These are phyloP conservation scores for Penicillium steckii DNA, from an alignment of 495 filamentous ascomycete genomes.

Conservation along the genomic window DNA sequence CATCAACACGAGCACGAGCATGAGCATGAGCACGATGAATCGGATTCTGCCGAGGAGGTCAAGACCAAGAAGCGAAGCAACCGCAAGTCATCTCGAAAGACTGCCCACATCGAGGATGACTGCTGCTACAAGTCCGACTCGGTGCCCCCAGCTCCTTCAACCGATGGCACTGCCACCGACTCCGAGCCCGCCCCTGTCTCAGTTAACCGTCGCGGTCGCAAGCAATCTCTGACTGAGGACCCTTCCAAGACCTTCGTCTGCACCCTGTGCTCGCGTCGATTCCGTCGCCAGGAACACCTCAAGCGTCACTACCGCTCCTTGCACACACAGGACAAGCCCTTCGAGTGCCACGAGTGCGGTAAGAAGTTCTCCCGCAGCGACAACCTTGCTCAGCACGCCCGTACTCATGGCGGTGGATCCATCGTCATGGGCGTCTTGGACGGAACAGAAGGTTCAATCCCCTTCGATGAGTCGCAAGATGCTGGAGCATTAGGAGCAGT, in stretches of 20 bases:
- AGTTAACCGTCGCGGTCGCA: constrained; percentile 90
- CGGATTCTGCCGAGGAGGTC: constrained; percentile 33
- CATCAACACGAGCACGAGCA: background rate
- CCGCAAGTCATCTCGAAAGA: constrained; percentile 50
- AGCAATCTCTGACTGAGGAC: constrained; percentile 97
- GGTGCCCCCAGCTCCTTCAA: constrained; percentile 14
- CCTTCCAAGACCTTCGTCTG: constrained; percentile 98
- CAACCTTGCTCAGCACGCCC: constrained; percentile 93
- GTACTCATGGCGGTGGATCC: constrained; percentile 88
- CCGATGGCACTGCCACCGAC: constrained; percentile 19
- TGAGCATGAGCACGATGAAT: constrained; percentile 16
- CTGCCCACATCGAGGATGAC: constrained; percentile 32
- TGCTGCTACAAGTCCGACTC: constrained; percentile 25
- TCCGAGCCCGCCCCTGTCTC: constrained; percentile 55
- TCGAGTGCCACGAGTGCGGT: constrained; percentile 93
- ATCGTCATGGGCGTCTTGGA: constrained; percentile 88
- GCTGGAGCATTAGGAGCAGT: constrained; percentile 63
- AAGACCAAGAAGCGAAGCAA: constrained; percentile 61
- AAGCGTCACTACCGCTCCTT: constrained; percentile 99
- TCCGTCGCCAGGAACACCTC: constrained; percentile 97
- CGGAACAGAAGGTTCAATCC: constrained; percentile 50
- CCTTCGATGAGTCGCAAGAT: constrained; percentile 54
- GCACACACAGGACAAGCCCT: constrained; percentile 97
- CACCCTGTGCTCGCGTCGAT: constrained; percentile 90
- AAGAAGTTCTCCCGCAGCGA: constrained; percentile 99